Evolutionary conservation across 2,329 filamentous ascomycete genomes (phyloP), one percentile per base, ranked within the genome.

Genomic region (Didymella lethalis): DNA sequence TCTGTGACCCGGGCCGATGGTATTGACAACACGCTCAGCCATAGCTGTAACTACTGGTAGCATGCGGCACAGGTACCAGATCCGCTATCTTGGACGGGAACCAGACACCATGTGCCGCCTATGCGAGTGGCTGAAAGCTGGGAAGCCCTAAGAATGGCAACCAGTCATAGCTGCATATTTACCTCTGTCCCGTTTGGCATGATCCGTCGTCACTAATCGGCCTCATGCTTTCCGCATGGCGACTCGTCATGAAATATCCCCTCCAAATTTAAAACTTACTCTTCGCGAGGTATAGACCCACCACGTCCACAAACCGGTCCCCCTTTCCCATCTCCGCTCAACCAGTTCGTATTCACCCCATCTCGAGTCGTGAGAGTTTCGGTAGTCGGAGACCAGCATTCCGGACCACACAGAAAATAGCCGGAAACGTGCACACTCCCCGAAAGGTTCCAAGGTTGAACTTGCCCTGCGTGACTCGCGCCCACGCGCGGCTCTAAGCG

Each of bases 241-340:
- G 5, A 25, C 3, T 20, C 10, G 44, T 51, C 34, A 41, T 48
- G 14, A 6, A 14, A 32, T 12, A 47, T 43, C 16, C 25, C 12
- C 34, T 43, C 29, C 14, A 32, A 18, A 34, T 5, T 28, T 7
- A n/a, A 26, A 41, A 14, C 5, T 25, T 26, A 36, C 20, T 44
- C 40, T 48, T 28, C 20, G n/a, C 18, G 11, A n/a, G 32, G 32
- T 4, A 2, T 25, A 31, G 43, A 16, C 11, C 38, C 38, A 41
- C 20, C 11, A 4, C 20, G 18, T 11, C 29, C 25, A 51, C 34
- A 47, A 18, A 16, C 26, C 34, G 4, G 48, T 16, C 41, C 43
- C 34, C 54, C 47, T 48, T 47, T 51, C 48, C 32, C 28, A 25
- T 52, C 23, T 18, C 23, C 34, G 44, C 50, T 43, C 40, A 25